Base-by-base conservation (phyloP, 768 basidiomycete genomes). In the Mycena haematopus region DNA sequence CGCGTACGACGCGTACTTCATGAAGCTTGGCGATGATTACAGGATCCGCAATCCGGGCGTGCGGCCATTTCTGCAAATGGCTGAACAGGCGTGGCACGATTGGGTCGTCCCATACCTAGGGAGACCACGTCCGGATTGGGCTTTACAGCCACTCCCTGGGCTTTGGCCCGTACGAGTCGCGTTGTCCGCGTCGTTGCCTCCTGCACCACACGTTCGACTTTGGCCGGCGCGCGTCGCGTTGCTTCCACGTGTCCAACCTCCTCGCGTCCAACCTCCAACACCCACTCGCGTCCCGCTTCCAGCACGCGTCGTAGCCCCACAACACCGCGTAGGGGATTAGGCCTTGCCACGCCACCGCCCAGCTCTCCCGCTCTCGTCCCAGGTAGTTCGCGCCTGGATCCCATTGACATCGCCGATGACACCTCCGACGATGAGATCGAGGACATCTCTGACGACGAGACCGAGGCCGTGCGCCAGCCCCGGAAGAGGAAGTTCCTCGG, bases 71-170 rank as follows among this genome's bases (percentile, higher is more conserved):
- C 49, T 60, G 27, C 58, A 52, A 36, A 25, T 15, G 3, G 58
- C 49, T 31, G 58, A 60, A 19, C 49, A 60, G 40, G 40, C 49
- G 5, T 60, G 58, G 58, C 58, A 60, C 40, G 38, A 60, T 21
- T 60, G 45, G 36, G 33, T 52, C 19, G 58, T 60, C 19, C 47
- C 22, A 33, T 42, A n/a, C 35, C 46, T 1, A 17, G 9, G 29
- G 6, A 33, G 31, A 33, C 31, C 31, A 33, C 58, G 58, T 31
- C 49, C 36, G 9, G 29, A 24, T 9, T 60, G 58, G 58, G 51
- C 49, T 44, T 45, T 60, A 17, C 29, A 60, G 47, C 49, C 58
- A 17, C 49, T 51, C 8, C 49, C 58, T 14, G 40, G 58, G 1
- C 25, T 59, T 22, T 8, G 24, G 27, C 29, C 15, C 27, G 49